Evolutionary conservation across 257 asterid species (phyloP).

Genomic region (Cynanchum wilfordii): DNA sequence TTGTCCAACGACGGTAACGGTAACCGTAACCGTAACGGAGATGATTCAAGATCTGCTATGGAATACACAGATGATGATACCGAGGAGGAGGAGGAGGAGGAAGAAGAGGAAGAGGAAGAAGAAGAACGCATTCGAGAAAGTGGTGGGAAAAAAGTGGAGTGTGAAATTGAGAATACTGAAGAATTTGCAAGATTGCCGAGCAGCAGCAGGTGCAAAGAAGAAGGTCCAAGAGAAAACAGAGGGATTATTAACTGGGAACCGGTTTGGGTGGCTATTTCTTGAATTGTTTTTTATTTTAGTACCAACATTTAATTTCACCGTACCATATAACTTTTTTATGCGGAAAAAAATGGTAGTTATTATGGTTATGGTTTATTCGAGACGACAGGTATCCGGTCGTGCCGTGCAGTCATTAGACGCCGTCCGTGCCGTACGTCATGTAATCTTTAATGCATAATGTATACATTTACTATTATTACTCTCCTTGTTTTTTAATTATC

Average conservation of each 20-base stretch:
- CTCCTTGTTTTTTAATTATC: no score
- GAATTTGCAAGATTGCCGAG: conserved; percentile 31
- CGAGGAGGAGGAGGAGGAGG: conserved; percentile 5
- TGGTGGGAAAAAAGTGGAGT: conserved; percentile 27
- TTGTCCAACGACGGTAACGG: conserved; percentile 11
- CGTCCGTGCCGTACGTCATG: not conserved
- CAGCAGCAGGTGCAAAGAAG: conserved; percentile 67
- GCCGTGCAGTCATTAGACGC: no score
- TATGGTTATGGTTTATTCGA: no score
- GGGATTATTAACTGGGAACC: conserved; percentile 40
- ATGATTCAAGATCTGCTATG: not conserved
- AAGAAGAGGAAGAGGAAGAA: conserved; percentile 16
- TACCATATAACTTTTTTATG: no score
- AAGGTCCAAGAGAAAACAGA: conserved; percentile 30
- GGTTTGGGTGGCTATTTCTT: conserved; percentile 52
- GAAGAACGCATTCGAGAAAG: not conserved
- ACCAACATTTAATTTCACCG: no score
- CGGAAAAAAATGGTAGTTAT: not conserved
- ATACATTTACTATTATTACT: no score
- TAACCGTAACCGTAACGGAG: not conserved
- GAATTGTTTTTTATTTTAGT: no score
- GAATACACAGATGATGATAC: conserved; percentile 4
- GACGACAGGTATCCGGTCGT: not conserved
- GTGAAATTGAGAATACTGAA: conserved; percentile 26
- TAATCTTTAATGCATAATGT: not conserved